Conservation (phyloP, 768 basidiomycete species). For the Paxillus ammoniavirescens region DNA sequence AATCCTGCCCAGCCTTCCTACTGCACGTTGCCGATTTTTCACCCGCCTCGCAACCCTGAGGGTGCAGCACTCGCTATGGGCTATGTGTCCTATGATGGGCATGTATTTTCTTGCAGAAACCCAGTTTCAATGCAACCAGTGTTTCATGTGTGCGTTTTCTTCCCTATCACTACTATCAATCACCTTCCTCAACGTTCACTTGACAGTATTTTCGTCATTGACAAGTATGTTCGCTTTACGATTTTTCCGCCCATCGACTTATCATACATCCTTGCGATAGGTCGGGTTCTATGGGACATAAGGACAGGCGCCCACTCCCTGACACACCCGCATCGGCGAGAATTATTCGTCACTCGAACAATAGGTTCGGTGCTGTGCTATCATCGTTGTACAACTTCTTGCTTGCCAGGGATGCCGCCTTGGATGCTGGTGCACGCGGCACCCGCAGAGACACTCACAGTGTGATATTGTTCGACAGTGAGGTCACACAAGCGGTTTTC, state of each 20-base stretch:
- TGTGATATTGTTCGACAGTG: constrained; percentile 40
- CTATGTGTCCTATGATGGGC: constrained; percentile 53
- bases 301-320: constrained; percentile 39
- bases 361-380: constrained; percentile 52
- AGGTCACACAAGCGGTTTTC: too few species aligned
- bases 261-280: constrained; percentile 18
- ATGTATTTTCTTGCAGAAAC: constrained; percentile 48
- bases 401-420: constrained; percentile 41
- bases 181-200: not conserved
- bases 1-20: constrained; percentile 44
- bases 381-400: constrained; percentile 52
- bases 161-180: too few species aligned
- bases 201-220: constrained; percentile 24
- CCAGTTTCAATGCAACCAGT: constrained; percentile 46
- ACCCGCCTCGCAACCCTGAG: constrained; percentile 37
- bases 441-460: constrained; percentile 42
- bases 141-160: constrained; percentile 50
- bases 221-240: not conserved
- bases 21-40: constrained; percentile 52
- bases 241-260: too few species aligned
- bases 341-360: constrained; percentile 34
- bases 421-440: constrained; percentile 1
- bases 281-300: constrained; percentile 43
- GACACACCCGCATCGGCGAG: constrained; percentile 35
- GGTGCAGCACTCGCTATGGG: constrained; percentile 38